Base-by-base conservation (phyloP, 371 early-diverging fungal genomes). In the Syncephalastrum monosporum region DNA sequence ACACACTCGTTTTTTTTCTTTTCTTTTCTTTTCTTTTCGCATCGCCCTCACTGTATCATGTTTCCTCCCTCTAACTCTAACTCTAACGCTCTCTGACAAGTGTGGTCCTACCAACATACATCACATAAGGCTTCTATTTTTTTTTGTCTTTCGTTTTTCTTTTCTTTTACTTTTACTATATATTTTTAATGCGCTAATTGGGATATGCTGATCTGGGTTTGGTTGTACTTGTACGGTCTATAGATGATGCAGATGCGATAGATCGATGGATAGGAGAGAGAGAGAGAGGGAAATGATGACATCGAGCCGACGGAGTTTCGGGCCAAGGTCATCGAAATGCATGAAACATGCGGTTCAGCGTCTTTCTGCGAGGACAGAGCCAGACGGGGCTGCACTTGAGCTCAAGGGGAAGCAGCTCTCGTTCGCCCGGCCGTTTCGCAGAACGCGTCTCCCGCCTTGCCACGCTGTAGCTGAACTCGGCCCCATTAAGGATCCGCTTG, bases 1-100 rank as follows among this genome's bases (percentile, higher is more conserved):
- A 45, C 45, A 47, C 19, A 52, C 14, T 25, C 19, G 33, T 14
- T 55, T 19, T 12, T 50, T 38, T 52, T n/a, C n/a, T 63, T 49
- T 1, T 21, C 21, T 1, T 21, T 2, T 21, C 21, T 21, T 53
- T 15, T 49, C 13, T 21, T 49, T 49, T 24, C 25, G 19, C 50
- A 21, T 49, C 6, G n/a, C 24, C 24, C 25, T 25, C 50, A 49
- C 25, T 25, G n/a, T 49, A 49, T 49, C 19, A 21, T 54, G 1
- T 17, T 25, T 19, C 16, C 43, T 21, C 42, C 42, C 15, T 42
- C 17, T 14, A n/a, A 42, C 10, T 16, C 19, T 44, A 17, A 15
- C 54, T 42, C 17, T 23, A 15, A 1, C 42, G 21, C 45, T n/a
- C 15, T 17, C 14, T 42, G 5, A 19, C 27, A 38, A 29, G 23